A percentile compares a stretch with the other conserved stretches of the same genome.
Evolutionary conservation across 2,329 filamentous ascomycete species (phyloP).

Genomic region (Alternaria sp.): DNA sequence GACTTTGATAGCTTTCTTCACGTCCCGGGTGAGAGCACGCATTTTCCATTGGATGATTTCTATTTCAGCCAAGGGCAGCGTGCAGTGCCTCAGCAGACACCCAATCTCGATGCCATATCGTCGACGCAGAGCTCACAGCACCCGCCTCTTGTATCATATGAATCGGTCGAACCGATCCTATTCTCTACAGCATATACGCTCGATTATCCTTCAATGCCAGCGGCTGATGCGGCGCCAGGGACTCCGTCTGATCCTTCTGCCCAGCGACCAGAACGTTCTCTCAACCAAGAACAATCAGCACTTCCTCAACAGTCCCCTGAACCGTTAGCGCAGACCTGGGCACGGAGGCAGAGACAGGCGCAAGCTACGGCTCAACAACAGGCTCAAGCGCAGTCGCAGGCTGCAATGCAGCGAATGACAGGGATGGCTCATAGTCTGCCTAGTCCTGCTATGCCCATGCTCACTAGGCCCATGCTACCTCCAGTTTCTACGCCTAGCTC

Average conservation of each 20-base stretch:
- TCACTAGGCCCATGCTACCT: background rate
- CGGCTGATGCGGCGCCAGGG: too few species aligned
- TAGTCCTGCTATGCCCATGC: background rate
- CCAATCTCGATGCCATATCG: background rate
- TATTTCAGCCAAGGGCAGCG: background rate
- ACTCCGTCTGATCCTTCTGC: too few species aligned
- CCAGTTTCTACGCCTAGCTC: background rate
- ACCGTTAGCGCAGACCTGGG: background rate
- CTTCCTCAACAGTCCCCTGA: background rate
- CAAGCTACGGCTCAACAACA: background rate
- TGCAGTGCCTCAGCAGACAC: background rate
- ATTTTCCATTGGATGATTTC: background rate
- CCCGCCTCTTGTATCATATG: background rate
- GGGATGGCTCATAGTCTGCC: background rate
- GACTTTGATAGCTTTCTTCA: background rate
- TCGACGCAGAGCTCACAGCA: background rate
- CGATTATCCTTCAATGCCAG: too few species aligned
- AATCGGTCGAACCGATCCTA: background rate
- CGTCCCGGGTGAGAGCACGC: background rate
- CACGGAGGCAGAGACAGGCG: background rate
- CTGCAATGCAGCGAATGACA: background rate
- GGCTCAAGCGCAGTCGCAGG: background rate
- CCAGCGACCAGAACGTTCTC: too few species aligned
- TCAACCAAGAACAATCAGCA: background rate
- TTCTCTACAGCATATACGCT: too few species aligned